A percentile compares a stretch with the other conserved stretches of the same genome.
phyloP scores from a whole-genome alignment of 2,329 filamentous ascomycete species.

The Zasmidium angulare region DNA sequence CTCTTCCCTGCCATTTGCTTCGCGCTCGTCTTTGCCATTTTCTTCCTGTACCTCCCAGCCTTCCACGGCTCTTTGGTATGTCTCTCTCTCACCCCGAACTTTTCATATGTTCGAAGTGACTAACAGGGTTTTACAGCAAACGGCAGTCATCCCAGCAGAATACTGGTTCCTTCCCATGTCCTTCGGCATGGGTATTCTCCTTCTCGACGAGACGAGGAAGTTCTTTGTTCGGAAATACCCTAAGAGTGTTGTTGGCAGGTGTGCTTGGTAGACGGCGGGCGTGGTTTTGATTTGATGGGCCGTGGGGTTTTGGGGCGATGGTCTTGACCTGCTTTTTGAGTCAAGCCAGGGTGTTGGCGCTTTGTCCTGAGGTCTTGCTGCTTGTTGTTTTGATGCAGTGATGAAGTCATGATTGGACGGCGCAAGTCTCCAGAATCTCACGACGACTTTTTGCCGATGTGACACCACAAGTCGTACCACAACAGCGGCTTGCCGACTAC shows the following conservation, averaged over 20 bases:
- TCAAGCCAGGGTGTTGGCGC: too few species aligned
- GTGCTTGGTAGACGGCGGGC: conserved; percentile 65
- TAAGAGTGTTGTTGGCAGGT: conserved; percentile 54
- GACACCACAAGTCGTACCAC: conserved; percentile 25
- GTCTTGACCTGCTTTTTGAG: too few species aligned
- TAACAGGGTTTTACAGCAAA: conserved; percentile 38
- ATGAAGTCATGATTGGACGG: background rate
- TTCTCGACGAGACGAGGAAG: conserved; percentile 68
- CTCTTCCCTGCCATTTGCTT: conserved; percentile 71
- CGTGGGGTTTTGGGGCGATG: too few species aligned
- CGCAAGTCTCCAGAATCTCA: background rate
- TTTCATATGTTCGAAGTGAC: too few species aligned
- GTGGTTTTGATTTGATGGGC: too few species aligned
- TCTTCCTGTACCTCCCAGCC: conserved; percentile 64
- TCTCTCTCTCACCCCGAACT: too few species aligned
- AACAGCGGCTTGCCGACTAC: conserved; percentile 11
- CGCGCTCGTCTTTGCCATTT: conserved; percentile 66
- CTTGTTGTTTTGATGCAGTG: too few species aligned
- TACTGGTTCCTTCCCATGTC: conserved; percentile 75
- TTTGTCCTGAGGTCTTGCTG: too few species aligned
- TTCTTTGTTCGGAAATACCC: conserved; percentile 62
- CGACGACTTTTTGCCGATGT: conserved; percentile 18
- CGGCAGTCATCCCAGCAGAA: conserved; percentile 65
- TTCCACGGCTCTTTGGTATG: conserved; percentile 57
- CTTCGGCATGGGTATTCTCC: conserved; percentile 65